phyloP scores from a whole-genome alignment of 768 basidiomycete species.

The Pholiota microspora region DNA sequence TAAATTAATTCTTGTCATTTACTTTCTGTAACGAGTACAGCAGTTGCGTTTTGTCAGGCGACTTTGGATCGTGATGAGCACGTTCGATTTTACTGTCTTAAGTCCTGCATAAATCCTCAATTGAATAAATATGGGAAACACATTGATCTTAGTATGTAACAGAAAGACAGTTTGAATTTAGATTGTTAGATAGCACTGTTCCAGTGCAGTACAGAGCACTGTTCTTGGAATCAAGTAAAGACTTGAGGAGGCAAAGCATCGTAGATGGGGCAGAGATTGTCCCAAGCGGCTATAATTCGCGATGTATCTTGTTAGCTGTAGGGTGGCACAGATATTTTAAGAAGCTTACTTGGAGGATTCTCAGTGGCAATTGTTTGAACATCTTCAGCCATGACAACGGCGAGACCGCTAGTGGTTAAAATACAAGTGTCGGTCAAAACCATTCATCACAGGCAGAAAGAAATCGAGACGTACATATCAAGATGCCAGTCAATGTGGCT shows the following conservation, averaged over 20 bases:
- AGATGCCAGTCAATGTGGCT: constrained; percentile 39
- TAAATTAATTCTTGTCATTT: too few relatives aligned
- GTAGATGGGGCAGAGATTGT: constrained; percentile 7
- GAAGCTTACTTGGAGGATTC: constrained; percentile 23
- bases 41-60: too few relatives aligned
- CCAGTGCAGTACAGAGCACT: too few relatives aligned
- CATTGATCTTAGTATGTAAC: too few relatives aligned
- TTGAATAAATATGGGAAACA: too few relatives aligned
- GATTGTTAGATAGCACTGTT: too few relatives aligned
- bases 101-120: too few relatives aligned
- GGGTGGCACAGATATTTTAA: background rate
- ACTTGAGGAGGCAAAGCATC: constrained; percentile 4
- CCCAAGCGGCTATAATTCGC: constrained; percentile 20
- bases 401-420: constrained; percentile 21
- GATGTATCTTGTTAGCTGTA: background rate
- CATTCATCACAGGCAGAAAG: background rate
- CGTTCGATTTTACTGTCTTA: too few relatives aligned
- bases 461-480: constrained; percentile 25
- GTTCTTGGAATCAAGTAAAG: background rate
- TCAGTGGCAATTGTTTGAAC: constrained; percentile 13
- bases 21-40: too few relatives aligned
- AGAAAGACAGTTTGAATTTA: too few relatives aligned
- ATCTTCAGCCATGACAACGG: constrained; percentile 37
- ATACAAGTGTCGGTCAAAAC: background rate
- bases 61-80: too few relatives aligned